Evolutionary conservation across 164 flowering plant genomes (phyloP).

Genomic region (Litsea cubeba): DNA sequence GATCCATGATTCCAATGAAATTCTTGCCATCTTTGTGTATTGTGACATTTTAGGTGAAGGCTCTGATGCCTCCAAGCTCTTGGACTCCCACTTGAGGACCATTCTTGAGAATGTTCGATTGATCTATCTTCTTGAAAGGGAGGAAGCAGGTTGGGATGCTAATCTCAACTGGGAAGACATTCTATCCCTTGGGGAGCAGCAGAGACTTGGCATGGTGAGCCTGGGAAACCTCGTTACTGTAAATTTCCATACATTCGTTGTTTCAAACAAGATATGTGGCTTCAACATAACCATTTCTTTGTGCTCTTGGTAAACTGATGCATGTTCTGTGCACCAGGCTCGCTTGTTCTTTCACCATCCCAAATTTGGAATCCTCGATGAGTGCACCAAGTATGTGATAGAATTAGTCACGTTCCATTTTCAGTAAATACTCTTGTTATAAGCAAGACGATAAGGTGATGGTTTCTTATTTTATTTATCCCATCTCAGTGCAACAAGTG

Average conservation of each 20-base stretch:
- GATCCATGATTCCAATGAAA: background rate
- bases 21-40: background rate
- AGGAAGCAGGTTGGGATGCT: slow-evolving; percentile 78
- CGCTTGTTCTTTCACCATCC: slow-evolving; percentile 97
- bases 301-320: slow-evolving; percentile 3
- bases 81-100: slow-evolving; percentile 55
- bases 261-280: background rate
- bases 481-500: slow-evolving; percentile 83
- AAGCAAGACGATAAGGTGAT: background rate
- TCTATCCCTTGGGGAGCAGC: slow-evolving; percentile 97
- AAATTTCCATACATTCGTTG: background rate
- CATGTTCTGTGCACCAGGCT: slow-evolving; percentile 42
- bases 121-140: slow-evolving; percentile 82
- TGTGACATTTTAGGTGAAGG: slow-evolving; percentile 33
- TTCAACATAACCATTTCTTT: background rate
- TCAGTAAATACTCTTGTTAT: background rate
- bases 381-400: slow-evolving; percentile 88
- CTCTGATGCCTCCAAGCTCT: slow-evolving; percentile 18
- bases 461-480: slow-evolving; percentile 3
- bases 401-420: background rate
- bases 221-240: background rate
- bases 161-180: slow-evolving; percentile 85
- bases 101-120: slow-evolving; percentile 82
- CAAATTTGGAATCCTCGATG: slow-evolving; percentile 90
- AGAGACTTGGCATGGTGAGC: slow-evolving; percentile 95